Base-by-base conservation (phyloP, 2,329 filamentous ascomycete species). In the Exophiala spinifera region DNA sequence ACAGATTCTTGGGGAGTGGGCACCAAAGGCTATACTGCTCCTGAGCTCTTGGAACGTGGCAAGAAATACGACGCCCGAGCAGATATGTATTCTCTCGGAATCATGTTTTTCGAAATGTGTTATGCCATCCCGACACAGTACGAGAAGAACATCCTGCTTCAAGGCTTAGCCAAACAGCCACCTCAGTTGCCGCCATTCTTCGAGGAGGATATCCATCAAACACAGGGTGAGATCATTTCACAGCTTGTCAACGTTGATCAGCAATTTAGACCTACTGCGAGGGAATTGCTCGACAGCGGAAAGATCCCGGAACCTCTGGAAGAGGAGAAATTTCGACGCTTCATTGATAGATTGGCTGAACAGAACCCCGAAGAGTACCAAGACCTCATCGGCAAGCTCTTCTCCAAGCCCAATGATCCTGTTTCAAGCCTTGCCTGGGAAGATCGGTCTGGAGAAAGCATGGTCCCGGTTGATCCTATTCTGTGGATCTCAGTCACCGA, bases 61-160 rank as follows among this genome's bases (percentile, higher is more conserved):
- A 52, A 87, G 3, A 85, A 85, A 57, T 97, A 97, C 69, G 95
- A 89, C 56, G 86, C 89, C 53, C 97, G 96, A 70, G 91, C 97
- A 1, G 94, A 99, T 74, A 97, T 99, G 92, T 99, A 94, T 68
- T 96, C 92, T 0, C 78, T 99, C 39, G 94, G 94, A 0, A 88
- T 99, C 60, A 97, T 99, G 53, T 95, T 99, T 73, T 97, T 96
- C 63, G 94, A 99, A 71, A 99, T 99, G 94, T 95, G 88, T 66
- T 77, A 82, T 61, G 74, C 79, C 3, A 71, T 86, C 42, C 74
- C 74, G 15, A 86, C 84, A 1, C 77, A 74, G 1, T 86, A 85
- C 80, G 84, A 87, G 65, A 76, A 84, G 37, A 79, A 81, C 57
- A 73, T 79, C 37, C 78, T 91, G 3, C 77, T 96, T 23, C 42